Conservation (phyloP, 805 yeast species). For the Kuraishia ogatae region DNA sequence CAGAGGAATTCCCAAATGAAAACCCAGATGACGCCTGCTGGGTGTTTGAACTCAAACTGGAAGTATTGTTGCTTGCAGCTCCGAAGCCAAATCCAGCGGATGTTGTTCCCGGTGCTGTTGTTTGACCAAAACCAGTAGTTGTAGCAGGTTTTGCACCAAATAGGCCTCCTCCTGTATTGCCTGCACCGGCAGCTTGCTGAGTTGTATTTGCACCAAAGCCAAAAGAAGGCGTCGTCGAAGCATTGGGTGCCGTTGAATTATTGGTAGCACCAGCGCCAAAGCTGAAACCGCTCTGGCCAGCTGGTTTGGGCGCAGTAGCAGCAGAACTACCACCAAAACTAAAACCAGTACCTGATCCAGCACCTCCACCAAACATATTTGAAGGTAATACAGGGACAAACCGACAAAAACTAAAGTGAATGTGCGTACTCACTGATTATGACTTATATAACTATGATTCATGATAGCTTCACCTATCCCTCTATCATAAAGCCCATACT, state of each 20-base stretch:
- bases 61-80: neutral
- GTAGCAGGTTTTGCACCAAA: slow-evolving; percentile 6
- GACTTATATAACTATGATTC: neutral
- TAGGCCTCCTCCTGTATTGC: slow-evolving; percentile 1
- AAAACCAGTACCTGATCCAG: slow-evolving; percentile 4
- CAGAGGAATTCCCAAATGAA: slow-evolving; percentile 7
- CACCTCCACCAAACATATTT: slow-evolving; percentile 1
- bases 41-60: neutral
- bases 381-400: neutral
- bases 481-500: neutral
- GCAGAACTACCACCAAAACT: slow-evolving; percentile 9
- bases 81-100: slow-evolving; percentile 7
- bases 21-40: slow-evolving; percentile 4
- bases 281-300: slow-evolving; percentile 2
- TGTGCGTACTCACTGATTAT: neutral
- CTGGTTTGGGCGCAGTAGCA: slow-evolving; percentile 5
- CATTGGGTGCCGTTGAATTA: neutral
- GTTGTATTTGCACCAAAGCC: slow-evolving; percentile 4
- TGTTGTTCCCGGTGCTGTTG: slow-evolving; percentile 9
- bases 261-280: slow-evolving; percentile 1
- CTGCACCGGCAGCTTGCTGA: neutral
- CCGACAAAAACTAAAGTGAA: neutral
- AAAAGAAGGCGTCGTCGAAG: slow-evolving; percentile 4
- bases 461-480: neutral
- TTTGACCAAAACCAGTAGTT: slow-evolving; percentile 12